These are phyloP conservation scores for Dalbergia cochinchinensis DNA, from an alignment of 306 rosid genomes.

Conservation along the genomic window DNA sequence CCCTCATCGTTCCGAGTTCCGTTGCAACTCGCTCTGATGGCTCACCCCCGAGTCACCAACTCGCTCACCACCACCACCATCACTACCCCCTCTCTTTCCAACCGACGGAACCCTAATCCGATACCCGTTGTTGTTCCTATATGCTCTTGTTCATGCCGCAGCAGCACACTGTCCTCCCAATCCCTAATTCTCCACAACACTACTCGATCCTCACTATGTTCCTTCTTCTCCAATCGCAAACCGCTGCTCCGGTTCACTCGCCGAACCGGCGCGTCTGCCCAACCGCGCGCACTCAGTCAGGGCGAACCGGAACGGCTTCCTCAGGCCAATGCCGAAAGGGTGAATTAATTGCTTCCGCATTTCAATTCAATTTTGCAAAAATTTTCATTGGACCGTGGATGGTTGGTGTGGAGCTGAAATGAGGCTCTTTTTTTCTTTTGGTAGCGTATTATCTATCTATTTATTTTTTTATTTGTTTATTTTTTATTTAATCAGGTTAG, in stretches of 20 bases:
- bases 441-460: background rate
- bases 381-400: background rate
- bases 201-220: background rate
- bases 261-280: slow-evolving; percentile 1
- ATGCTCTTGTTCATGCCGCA: background rate
- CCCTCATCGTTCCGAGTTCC: background rate
- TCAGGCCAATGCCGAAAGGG: slow-evolving; percentile 41
- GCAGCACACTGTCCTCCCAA: slow-evolving; percentile 33
- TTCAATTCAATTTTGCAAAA: slow-evolving; percentile 7
- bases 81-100: slow-evolving; percentile 46
- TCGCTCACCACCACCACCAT: slow-evolving; percentile 67
- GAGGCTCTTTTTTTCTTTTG: background rate
- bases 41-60: slow-evolving; percentile 72
- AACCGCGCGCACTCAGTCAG: slow-evolving; percentile 29
- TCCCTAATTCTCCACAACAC: slow-evolving; percentile 44
- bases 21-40: slow-evolving; percentile 53
- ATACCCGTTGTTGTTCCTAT: slow-evolving; percentile 38
- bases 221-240: slow-evolving; percentile 31
- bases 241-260: slow-evolving; percentile 42
- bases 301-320: slow-evolving; percentile 50
- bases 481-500: background rate
- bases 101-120: slow-evolving; percentile 42
- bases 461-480: background rate
- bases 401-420: background rate
- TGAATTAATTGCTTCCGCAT: background rate